Conservation (phyloP, 2,329 filamentous ascomycete genomes). For the Claviceps citrina region DNA sequence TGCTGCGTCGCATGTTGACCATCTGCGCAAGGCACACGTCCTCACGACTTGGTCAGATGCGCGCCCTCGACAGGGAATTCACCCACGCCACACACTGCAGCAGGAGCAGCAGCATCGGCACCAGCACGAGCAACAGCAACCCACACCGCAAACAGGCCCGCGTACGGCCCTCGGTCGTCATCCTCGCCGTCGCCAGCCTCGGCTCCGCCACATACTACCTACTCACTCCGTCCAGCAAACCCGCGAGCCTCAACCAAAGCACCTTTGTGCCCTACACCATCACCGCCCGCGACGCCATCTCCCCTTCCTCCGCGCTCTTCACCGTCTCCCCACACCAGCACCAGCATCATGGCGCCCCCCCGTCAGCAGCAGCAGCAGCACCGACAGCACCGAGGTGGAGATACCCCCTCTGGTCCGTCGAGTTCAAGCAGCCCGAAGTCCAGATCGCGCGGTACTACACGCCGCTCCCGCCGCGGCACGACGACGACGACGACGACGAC, state of each 20-base stretch:
- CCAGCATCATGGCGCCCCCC: slow-evolving; percentile 26
- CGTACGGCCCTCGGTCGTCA: slow-evolving; percentile 11
- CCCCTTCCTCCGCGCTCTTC: slow-evolving; percentile 53
- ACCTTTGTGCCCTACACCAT: slow-evolving; percentile 54
- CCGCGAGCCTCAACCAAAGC: slow-evolving; percentile 35
- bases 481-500: slow-evolving; percentile 13
- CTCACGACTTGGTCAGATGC: background rate
- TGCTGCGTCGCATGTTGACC: background rate
- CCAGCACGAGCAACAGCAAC: background rate
- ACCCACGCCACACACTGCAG: background rate
- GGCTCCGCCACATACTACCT: slow-evolving; percentile 15
- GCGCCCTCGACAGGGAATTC: background rate
- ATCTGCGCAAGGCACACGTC: background rate
- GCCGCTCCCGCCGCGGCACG: slow-evolving; percentile 48
- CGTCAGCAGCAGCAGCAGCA: slow-evolving; percentile 16
- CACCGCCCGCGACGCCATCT: slow-evolving; percentile 43
- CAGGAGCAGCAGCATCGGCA: background rate
- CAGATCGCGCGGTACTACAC: slow-evolving; percentile 90
- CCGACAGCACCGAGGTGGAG: no score
- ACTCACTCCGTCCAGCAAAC: slow-evolving; percentile 10
- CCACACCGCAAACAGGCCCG: slow-evolving; percentile 17
- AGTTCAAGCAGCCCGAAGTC: slow-evolving; percentile 86
- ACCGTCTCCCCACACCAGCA: slow-evolving; percentile 35
- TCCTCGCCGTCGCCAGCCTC: slow-evolving; percentile 11
- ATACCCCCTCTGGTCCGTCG: slow-evolving; percentile 66